Evolutionary conservation across 2,329 filamentous ascomycete species (phyloP).

Genomic region (Penicillium occitanis): DNA sequence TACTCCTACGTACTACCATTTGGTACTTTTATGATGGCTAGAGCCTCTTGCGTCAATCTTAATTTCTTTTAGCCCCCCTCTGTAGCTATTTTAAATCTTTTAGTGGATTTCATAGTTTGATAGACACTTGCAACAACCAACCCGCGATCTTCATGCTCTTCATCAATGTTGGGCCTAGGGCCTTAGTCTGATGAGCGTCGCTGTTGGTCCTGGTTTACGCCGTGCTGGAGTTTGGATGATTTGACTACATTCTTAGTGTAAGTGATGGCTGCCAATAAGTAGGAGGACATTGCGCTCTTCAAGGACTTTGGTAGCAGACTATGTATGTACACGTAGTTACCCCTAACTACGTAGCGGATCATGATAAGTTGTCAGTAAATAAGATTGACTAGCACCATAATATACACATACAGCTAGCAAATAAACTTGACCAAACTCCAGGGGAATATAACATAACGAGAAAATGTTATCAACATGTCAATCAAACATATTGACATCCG

Average conservation of each 20-base stretch:
- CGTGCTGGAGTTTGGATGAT: too few relatives aligned
- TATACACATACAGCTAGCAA: slow-evolving; percentile 1
- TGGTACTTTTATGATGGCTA: slow-evolving; percentile 30
- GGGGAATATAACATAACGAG: not conserved
- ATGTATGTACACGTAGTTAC: too few relatives aligned
- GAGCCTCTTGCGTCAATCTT: not conserved
- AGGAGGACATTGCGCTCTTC: too few relatives aligned
- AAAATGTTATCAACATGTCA: not conserved
- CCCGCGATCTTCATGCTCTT: not conserved
- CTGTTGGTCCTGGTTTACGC: too few relatives aligned
- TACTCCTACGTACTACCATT: slow-evolving; percentile 57
- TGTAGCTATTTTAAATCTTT: not conserved
- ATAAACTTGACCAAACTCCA: not conserved
- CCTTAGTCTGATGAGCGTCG: too few relatives aligned
- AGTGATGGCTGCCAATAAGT: too few relatives aligned
- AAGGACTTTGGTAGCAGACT: too few relatives aligned
- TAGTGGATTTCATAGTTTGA: not conserved
- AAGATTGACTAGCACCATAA: not conserved
- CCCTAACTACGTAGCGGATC: too few relatives aligned
- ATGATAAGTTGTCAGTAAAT: too few relatives aligned
- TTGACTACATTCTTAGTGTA: too few relatives aligned
- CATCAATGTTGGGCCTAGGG: not conserved
- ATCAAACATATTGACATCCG: not conserved
- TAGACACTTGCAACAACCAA: not conserved
- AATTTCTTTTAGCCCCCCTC: not conserved